Evolutionary conservation across 2,329 filamentous ascomycete species (phyloP).

Genomic region (Neoarthrinium moseri): DNA sequence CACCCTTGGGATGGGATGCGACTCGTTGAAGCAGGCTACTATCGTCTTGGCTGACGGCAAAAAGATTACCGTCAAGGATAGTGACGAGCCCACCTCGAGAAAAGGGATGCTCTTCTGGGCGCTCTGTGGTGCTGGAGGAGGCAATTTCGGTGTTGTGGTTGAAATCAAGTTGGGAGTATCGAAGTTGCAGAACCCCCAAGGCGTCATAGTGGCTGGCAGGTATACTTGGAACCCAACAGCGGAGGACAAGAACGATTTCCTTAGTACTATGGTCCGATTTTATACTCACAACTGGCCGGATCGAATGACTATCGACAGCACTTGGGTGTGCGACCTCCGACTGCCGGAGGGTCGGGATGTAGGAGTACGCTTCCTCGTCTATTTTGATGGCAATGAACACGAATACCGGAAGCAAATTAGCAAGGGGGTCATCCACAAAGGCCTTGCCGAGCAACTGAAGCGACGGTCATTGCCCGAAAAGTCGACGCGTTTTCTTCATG

Average conservation of each 20-base stretch:
- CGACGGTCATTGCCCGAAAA: conserved; percentile 14
- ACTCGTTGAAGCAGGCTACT: conserved; percentile 31
- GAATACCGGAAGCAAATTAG: conserved; percentile 4
- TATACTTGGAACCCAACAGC: conserved; percentile 19
- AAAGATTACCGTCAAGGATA: conserved; percentile 16
- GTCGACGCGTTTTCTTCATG: conserved; percentile 26
- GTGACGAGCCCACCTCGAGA: conserved; percentile 14
- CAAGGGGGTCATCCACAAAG: conserved; percentile 8
- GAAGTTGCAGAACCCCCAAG: conserved; percentile 5
- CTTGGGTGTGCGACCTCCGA: conserved; percentile 16
- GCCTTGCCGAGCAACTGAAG: conserved; percentile 20
- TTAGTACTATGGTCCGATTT: conserved; percentile 21
- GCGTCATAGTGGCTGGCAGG: conserved; percentile 22
- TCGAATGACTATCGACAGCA: conserved; percentile 26
- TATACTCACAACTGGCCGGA: conserved; percentile 24
- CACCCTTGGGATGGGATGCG: conserved; percentile 33
- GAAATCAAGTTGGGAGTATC: conserved; percentile 26
- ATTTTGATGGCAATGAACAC: conserved; percentile 15
- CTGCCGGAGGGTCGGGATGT: background rate
- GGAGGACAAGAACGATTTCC: conserved; percentile 14
- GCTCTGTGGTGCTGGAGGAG: conserved; percentile 36
- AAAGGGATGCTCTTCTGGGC: conserved; percentile 36
- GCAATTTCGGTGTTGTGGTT: conserved; percentile 37
- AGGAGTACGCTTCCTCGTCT: conserved; percentile 14
- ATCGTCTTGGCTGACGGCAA: conserved; percentile 30